Evolutionary conservation across 148 eudicot genomes (phyloP), one percentile per base, ranked within the genome.

Genomic region (Camellia japonica): DNA sequence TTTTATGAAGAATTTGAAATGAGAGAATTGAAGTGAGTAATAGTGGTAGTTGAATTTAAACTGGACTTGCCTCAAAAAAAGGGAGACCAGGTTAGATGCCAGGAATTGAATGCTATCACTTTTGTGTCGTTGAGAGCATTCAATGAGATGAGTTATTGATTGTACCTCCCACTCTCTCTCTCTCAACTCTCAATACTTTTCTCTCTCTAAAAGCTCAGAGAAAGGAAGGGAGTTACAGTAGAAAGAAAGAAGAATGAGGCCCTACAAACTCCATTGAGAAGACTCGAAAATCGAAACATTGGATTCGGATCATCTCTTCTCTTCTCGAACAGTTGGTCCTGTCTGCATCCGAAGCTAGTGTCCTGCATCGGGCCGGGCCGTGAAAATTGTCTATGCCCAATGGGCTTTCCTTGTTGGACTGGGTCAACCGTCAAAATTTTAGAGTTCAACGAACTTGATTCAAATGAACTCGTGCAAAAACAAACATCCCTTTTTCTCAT

Each of bases 51-150:
- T 73, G 71, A 46, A 55, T 51, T n/a, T 58, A 5, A 62, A 68
- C 3, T 16, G 13, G 68, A 51, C 55, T 64, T 76, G 51, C 65
- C 79, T 62, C 67, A 54, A 59, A 58, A 76, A 63, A 42, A 62
- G 42, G 77, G 85, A 79, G 83, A 76, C 82, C 82, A 59, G 51
- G 74, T 71, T 38, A 75, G 77, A 70, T 81, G 74, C 75, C 70
- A 70, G 77, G 69, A 67, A 85, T 76, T 81, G 81, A 88, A 89
- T 81, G 73, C 79, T 73, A 68, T 79, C 83, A 76, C 70, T 43
- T 80, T 74, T 63, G 86, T 47, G 92, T 80, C 70, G 94, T 91
- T 89, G 94, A 81, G 83, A 78, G 86, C 91, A 91, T 87, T 91
- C 77, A 91, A 88, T 89, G 88, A 72, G 58, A 54, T 80, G 80